A percentile compares a stretch with the other conserved stretches of the same genome.
phyloP scores from a whole-genome alignment of 257 asterid genomes.

The Misopates orontium region DNA sequence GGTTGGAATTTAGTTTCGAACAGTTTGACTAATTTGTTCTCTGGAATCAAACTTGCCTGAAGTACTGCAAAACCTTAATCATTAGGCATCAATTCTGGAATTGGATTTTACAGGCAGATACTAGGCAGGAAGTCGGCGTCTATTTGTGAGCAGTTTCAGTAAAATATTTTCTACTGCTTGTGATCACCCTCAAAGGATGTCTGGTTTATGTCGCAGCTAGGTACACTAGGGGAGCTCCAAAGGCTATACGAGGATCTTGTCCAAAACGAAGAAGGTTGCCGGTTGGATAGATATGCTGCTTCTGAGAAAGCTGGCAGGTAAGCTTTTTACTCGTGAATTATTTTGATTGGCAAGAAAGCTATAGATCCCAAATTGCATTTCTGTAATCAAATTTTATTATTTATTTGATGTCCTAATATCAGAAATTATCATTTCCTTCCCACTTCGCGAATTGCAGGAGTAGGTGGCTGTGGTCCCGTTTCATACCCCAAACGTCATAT shows the following conservation, averaged over 20 bases:
- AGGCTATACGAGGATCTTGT: conserved; percentile 83
- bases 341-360: not conserved
- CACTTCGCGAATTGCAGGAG: conserved; percentile 48
- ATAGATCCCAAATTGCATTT: not conserved
- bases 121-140: too few species aligned
- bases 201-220: conserved; percentile 53
- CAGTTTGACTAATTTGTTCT: not conserved
- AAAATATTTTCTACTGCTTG: not conserved
- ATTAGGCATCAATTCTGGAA: too few species aligned
- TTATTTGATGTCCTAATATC: not conserved
- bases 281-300: conserved; percentile 66
- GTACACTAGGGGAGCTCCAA: conserved; percentile 84
- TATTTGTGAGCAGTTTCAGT: not conserved
- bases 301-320: conserved; percentile 80
- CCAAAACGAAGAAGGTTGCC: conserved; percentile 70
- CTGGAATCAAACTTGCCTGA: not conserved
- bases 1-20: not conserved
- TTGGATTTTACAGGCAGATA: too few species aligned
- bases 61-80: not conserved
- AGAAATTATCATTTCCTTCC: conserved; percentile 2
- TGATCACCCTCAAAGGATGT: conserved; percentile 12
- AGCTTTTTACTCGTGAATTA: conserved; percentile 1
- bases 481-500: conserved; percentile 61
- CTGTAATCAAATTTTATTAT: not conserved
- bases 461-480: conserved; percentile 96